Conservation (phyloP, 2,329 filamentous ascomycete species). For the Nemania serpens region DNA sequence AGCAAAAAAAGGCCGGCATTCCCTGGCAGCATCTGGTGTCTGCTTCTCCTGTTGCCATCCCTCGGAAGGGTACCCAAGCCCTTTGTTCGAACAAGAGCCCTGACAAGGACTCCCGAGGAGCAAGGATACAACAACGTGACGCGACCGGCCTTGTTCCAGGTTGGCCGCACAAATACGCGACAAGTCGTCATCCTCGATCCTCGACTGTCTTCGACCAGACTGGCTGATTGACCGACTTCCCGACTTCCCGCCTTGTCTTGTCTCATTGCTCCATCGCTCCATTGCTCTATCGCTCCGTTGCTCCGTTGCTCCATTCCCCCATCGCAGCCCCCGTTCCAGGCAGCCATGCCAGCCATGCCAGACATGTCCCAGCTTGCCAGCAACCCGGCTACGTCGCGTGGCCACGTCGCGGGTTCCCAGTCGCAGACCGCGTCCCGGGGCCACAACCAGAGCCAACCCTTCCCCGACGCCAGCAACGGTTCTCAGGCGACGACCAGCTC, state of each 20-base stretch:
- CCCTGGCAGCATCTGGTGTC: not conserved
- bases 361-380: slow-evolving; percentile 30
- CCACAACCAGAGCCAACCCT: slow-evolving; percentile 33
- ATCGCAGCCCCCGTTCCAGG: slow-evolving; percentile 12
- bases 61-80: not conserved
- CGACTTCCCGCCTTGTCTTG: not conserved
- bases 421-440: slow-evolving; percentile 8
- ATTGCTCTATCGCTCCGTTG: not conserved
- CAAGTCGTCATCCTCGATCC: too few relatives aligned
- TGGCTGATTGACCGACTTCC: not conserved
- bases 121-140: slow-evolving; percentile 8
- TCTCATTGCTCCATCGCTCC: not conserved
- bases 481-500: slow-evolving; percentile 52
- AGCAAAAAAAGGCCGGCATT: not conserved
- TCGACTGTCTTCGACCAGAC: slow-evolving; percentile 3
- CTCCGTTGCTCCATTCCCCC: not conserved
- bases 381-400: slow-evolving; percentile 15
- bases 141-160: slow-evolving; percentile 15
- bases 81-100: not conserved
- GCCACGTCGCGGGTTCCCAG: slow-evolving; percentile 7
- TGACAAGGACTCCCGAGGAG: not conserved
- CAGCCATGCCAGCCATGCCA: slow-evolving; percentile 25
- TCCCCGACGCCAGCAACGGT: slow-evolving; percentile 45
- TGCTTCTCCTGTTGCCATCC: not conserved
- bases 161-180: not conserved